These are phyloP conservation scores for Penicillium pulvis DNA, from an alignment of 495 filamentous ascomycete genomes.

Conservation along the genomic window DNA sequence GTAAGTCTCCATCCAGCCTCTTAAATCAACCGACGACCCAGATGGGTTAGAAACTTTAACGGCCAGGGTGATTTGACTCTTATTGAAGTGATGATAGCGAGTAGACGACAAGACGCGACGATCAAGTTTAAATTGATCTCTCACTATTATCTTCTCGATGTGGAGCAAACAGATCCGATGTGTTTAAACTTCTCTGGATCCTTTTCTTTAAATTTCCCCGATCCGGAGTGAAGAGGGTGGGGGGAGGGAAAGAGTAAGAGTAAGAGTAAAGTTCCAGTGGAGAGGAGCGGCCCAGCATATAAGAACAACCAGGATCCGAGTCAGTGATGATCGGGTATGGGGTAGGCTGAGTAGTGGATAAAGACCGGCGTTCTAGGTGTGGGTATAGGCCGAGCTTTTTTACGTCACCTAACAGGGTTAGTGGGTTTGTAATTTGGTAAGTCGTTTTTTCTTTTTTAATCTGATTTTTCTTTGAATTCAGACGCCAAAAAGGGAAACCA, in stretches of 20 bases:
- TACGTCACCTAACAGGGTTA: slow-evolving; percentile 34
- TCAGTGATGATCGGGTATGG: slow-evolving; percentile 30
- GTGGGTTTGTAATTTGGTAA: slow-evolving; percentile 11
- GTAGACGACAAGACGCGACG: not conserved
- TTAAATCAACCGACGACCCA: slow-evolving; percentile 30
- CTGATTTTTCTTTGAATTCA: slow-evolving; percentile 9
- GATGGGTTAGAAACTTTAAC: slow-evolving; percentile 32
- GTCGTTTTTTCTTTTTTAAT: slow-evolving; percentile 10
- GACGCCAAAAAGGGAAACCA: slow-evolving; percentile 14
- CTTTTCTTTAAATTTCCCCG: not conserved
- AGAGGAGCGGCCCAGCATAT: slow-evolving; percentile 25
- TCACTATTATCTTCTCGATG: not conserved
- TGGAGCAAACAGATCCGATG: not conserved
- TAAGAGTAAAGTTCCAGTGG: slow-evolving; percentile 18
- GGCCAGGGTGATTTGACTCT: slow-evolving; percentile 21
- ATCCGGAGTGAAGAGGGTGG: not conserved
- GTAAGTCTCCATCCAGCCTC: slow-evolving; percentile 86
- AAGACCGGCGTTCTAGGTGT: slow-evolving; percentile 19
- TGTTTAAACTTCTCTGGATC: not conserved
- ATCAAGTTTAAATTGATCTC: not conserved
- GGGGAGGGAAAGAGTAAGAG: slow-evolving; percentile 9
- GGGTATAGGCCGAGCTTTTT: slow-evolving; percentile 32
- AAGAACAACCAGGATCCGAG: slow-evolving; percentile 28
- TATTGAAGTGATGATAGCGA: not conserved
- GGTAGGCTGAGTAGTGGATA: slow-evolving; percentile 27